A percentile compares a stretch with the other conserved stretches of the same genome.
Conservation (phyloP, 805 yeast species). For the Kodamaea fukazawae region DNA sequence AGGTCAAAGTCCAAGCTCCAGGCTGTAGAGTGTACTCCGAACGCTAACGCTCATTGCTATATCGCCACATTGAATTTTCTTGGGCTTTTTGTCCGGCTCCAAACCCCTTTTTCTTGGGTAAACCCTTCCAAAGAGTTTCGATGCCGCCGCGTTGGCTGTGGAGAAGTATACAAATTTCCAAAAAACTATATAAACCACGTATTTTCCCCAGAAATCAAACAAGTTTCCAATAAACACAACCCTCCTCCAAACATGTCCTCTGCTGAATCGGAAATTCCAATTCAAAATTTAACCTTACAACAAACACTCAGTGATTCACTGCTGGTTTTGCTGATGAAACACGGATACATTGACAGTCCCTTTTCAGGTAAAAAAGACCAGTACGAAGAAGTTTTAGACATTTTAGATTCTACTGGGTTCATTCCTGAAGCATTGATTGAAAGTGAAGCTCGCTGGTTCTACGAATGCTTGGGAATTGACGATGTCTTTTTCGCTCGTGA, state of each 20-base stretch:
- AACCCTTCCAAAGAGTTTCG: no score
- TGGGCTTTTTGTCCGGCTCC: no score
- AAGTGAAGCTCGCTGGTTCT: conserved; percentile 86
- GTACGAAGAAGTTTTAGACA: conserved; percentile 75
- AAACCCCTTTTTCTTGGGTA: no score
- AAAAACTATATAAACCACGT: no score
- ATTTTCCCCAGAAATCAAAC: no score
- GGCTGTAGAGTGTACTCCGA: no score
- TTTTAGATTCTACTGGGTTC: conserved; percentile 78
- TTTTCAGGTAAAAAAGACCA: conserved; percentile 82
- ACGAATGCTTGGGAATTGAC: conserved; percentile 82
- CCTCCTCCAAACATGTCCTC: conserved; percentile 2
- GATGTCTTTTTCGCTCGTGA: conserved; percentile 90
- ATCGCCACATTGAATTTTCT: no score
- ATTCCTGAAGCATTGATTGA: conserved; percentile 87
- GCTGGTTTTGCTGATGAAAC: conserved; percentile 30
- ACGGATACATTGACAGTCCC: conserved; percentile 71
- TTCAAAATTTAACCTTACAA: conserved; percentile 22
- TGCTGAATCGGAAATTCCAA: conserved; percentile 16
- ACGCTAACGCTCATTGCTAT: no score
- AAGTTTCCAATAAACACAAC: no score
- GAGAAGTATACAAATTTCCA: no score
- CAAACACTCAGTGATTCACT: conserved; percentile 25
- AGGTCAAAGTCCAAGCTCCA: no score
- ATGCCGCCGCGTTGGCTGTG: no score